Conservation (phyloP, 2,329 filamentous ascomycete genomes). For the Hypoxylon sp. region DNA sequence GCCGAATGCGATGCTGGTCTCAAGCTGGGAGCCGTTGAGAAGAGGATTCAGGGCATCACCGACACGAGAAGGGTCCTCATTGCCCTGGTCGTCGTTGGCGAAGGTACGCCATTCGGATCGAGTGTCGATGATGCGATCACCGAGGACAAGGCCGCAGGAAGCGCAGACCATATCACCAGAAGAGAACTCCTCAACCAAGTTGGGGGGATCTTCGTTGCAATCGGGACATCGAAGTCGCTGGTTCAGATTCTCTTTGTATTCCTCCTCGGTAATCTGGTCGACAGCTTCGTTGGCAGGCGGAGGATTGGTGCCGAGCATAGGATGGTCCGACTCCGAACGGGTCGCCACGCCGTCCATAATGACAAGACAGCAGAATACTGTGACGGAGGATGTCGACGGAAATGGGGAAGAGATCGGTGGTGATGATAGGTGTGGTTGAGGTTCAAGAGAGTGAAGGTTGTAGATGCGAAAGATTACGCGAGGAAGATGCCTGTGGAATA, state of each 20-base stretch:
- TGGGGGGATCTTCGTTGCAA: slow-evolving; percentile 90
- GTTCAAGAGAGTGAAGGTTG: slow-evolving; percentile 2
- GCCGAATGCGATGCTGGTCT: slow-evolving; percentile 86
- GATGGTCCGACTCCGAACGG: slow-evolving; percentile 22
- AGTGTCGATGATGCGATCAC: slow-evolving; percentile 91
- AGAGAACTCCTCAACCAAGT: slow-evolving; percentile 91
- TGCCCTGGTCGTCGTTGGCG: slow-evolving; percentile 95
- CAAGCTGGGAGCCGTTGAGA: slow-evolving; percentile 87
- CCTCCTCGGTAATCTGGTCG: slow-evolving; percentile 41
- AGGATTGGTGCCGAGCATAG: neutral
- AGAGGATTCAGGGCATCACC: slow-evolving; percentile 92
- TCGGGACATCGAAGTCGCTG: slow-evolving; percentile 87
- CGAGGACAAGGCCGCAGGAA: slow-evolving; percentile 89
- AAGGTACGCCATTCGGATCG: slow-evolving; percentile 99
- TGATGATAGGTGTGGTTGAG: neutral
- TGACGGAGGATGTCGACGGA: slow-evolving; percentile 7
- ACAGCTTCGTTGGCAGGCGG: too few relatives aligned
- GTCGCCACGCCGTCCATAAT: slow-evolving; percentile 23
- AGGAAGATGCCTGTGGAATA: slow-evolving; percentile 28
- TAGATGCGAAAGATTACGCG: slow-evolving; percentile 16
- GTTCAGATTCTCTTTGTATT: slow-evolving; percentile 85
- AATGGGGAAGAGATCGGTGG: neutral
- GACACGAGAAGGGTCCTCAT: slow-evolving; percentile 97
- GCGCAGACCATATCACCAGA: slow-evolving; percentile 92
- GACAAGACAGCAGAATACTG: slow-evolving; percentile 32